A percentile compares a stretch with the other conserved stretches of the same genome.
These are phyloP conservation scores for Aspergillus aculeatinus DNA, from an alignment of 2,329 filamentous ascomycete genomes.

Conservation along the genomic window DNA sequence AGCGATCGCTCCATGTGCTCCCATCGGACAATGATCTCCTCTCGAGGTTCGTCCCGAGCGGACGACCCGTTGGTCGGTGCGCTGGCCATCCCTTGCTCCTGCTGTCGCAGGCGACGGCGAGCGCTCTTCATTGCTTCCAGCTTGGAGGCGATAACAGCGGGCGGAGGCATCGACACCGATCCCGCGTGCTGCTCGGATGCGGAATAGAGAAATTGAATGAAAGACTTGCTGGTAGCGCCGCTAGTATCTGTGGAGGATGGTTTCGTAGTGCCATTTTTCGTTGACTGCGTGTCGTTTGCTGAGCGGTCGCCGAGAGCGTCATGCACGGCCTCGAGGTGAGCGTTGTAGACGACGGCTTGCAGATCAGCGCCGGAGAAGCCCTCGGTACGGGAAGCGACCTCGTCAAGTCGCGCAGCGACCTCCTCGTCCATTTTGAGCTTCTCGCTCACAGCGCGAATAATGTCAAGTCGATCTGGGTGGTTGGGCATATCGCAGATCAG, in stretches of 20 bases:
- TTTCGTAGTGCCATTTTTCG: slow-evolving; percentile 27
- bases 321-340: slow-evolving; percentile 94
- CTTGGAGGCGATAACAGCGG: slow-evolving; percentile 76
- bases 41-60: slow-evolving; percentile 36
- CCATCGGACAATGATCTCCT: slow-evolving; percentile 82
- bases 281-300: slow-evolving; percentile 47
- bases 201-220: slow-evolving; percentile 83
- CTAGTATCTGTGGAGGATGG: slow-evolving; percentile 33
- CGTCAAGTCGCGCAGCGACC: slow-evolving; percentile 63
- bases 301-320: slow-evolving; percentile 69
- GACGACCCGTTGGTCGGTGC: slow-evolving; percentile 23
- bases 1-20: slow-evolving; percentile 78
- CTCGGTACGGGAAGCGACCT: slow-evolving; percentile 76
- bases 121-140: slow-evolving; percentile 74
- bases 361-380: slow-evolving; percentile 94
- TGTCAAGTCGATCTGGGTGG: slow-evolving; percentile 79
- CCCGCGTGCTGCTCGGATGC: slow-evolving; percentile 52
- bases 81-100: slow-evolving; percentile 38
- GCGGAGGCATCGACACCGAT: slow-evolving; percentile 66
- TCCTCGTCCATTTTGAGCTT: slow-evolving; percentile 73
- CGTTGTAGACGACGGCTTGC: slow-evolving; percentile 92
- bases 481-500: slow-evolving; percentile 86
- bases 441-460: slow-evolving; percentile 76
- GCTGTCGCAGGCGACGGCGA: slow-evolving; percentile 61
- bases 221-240: slow-evolving; percentile 47